These are phyloP conservation scores for Camellia lanceoleosa DNA, from an alignment of 148 eudicot genomes.

Conservation along the genomic window DNA sequence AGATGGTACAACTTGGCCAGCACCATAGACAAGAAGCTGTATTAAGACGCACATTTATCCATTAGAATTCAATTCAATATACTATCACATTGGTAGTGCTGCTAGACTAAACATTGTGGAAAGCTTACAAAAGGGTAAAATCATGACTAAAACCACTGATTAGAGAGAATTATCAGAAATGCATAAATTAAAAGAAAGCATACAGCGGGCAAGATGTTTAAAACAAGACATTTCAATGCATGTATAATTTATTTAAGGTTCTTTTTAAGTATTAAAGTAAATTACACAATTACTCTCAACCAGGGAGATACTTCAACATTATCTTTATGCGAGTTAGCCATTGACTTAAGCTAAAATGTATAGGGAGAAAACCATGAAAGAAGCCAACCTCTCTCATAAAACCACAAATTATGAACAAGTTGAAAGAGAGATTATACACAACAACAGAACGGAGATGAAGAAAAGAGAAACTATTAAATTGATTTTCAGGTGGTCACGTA, in stretches of 20 bases:
- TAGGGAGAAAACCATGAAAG: background rate
- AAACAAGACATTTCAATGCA: background rate
- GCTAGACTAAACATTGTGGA: background rate
- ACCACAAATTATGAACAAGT: background rate
- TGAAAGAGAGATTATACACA: background rate
- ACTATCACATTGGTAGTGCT: background rate
- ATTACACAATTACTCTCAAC: background rate
- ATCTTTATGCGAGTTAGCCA: background rate
- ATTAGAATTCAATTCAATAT: slow-evolving; percentile 5
- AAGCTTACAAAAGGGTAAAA: background rate
- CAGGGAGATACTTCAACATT: background rate
- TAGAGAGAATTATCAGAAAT: background rate
- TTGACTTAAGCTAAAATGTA: background rate
- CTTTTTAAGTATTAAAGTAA: background rate
- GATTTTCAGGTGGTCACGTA: slow-evolving; percentile 31
- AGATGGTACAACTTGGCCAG: slow-evolving; percentile 73
- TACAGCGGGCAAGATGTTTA: background rate
- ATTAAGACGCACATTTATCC: background rate
- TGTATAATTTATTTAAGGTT: background rate
- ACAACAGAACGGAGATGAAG: background rate
- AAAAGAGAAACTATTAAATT: background rate
- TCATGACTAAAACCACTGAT: background rate
- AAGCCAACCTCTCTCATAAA: slow-evolving; percentile 6
- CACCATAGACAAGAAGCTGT: slow-evolving; percentile 91
- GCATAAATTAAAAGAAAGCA: background rate